Base-by-base conservation (phyloP, 257 asterid species). In the Lavandula angustifolia region DNA sequence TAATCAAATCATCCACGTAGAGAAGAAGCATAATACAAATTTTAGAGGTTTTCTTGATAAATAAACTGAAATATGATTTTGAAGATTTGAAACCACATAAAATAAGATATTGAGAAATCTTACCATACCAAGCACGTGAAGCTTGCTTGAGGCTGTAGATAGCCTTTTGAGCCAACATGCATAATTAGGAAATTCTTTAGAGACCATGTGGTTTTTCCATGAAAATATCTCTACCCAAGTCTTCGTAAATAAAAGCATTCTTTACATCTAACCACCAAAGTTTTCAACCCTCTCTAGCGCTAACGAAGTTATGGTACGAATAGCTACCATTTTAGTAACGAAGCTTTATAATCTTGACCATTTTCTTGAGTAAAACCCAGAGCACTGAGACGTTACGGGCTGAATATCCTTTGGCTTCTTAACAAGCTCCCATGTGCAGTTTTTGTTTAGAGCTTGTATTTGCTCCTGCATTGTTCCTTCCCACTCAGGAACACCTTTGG, bases 101-200 rank as follows among this genome's bases (percentile, higher is more conserved):
- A 34, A 4, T 6, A 34, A 34, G 38, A 34, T 34, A 1, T 34
- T 34, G 38, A 34, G 1, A 4, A 34, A 34, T 34, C 38, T 34
- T 34, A 34, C 3, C 38, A 6, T 4, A 34, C 38, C 38, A 22
- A 22, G 78, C 78, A 43, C 66, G 49, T 9, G 78, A 62, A 6
- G 68, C 72, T 62, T 71, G 80, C 52, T 67, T 76, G 12, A 71
- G 62, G 31, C 69, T 78, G 55, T 71, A 71, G 5, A 76, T 34
- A 0, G 60, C 73, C 53, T 71, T 70, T 76, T 75, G 22, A 69
- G 61, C 2, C 12, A 52, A 4, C 58, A 72, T 4, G 58, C 73
- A 69, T 64, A 7, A 34, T 68, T 5, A 3, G 60, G 78, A 33
- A n/a, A 63, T 49, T 73, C 57, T 16, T 44, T 59, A 22, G 76